Conservation (phyloP, 2,329 filamentous ascomycete species). For the Apiospora rasikravindrae region DNA sequence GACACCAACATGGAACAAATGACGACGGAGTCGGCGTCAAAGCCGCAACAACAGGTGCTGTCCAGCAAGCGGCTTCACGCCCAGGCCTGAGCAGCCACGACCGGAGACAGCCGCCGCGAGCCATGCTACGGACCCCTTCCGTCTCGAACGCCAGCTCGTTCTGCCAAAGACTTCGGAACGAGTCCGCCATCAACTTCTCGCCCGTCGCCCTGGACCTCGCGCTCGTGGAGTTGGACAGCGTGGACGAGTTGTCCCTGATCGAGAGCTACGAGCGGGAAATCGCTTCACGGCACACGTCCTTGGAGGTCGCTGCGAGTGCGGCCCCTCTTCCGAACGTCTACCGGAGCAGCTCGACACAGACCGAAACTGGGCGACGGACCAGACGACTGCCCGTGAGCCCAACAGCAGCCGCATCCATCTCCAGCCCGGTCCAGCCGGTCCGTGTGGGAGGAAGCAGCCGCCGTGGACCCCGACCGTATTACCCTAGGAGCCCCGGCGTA, state of each 20-base stretch:
- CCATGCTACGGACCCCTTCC: not conserved
- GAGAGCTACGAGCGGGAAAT: not conserved
- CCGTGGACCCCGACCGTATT: not conserved
- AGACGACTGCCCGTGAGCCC: not conserved
- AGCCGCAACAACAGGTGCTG: not conserved
- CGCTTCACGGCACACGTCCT: not conserved
- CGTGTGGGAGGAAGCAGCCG: not conserved
- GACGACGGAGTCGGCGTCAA: not conserved
- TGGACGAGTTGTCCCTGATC: constrained; percentile 1
- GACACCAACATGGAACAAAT: not conserved
- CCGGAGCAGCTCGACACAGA: not conserved
- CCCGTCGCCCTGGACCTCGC: constrained; percentile 5
- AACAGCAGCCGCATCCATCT: too few species aligned
- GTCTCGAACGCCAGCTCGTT: not conserved
- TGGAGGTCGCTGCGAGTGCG: not conserved
- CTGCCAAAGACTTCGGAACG: not conserved
- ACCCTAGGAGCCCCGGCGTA: not conserved
- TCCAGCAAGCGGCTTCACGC: not conserved
- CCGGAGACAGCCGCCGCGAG: not conserved
- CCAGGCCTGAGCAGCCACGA: not conserved
- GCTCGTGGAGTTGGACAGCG: not conserved
- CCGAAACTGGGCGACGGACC: not conserved
- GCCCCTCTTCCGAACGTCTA: not conserved
- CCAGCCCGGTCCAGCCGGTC: not conserved
- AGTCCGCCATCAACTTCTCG: not conserved